Percentiles rank a stretch among this genome's conserved stretches.
Conservation (phyloP, 352 stramenopile genomes). For the Globisporangium solare region DNA sequence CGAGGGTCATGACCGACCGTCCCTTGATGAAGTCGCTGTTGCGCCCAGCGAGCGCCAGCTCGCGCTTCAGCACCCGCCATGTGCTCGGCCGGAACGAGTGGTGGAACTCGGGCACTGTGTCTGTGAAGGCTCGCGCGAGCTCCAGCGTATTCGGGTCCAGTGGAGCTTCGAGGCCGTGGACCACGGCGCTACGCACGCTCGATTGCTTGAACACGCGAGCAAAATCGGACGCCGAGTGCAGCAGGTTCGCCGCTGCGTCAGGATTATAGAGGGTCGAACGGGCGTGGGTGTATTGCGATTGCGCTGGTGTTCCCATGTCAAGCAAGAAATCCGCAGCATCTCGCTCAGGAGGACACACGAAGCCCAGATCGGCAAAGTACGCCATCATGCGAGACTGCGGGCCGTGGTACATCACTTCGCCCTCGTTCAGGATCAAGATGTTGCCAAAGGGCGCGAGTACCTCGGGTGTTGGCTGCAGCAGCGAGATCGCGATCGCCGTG, state of each 20-base stretch:
- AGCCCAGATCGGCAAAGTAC: conserved; percentile 65
- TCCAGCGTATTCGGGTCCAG: too few relatives aligned
- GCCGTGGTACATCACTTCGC: conserved; percentile 36
- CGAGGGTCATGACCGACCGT: conserved; percentile 25
- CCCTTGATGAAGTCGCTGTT: too few relatives aligned
- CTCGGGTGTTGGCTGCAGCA: conserved; percentile 72
- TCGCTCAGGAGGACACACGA: conserved; percentile 22
- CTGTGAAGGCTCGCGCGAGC: too few relatives aligned
- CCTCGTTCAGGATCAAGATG: conserved; percentile 42
- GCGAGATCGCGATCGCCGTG: conserved; percentile 55
- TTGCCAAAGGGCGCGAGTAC: conserved; percentile 50
- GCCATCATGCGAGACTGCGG: conserved; percentile 30
- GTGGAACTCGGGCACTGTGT: too few relatives aligned
- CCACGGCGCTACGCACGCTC: too few relatives aligned
- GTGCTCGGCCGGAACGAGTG: conserved; percentile 34
- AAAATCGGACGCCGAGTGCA: too few relatives aligned
- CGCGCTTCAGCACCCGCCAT: conserved; percentile 32
- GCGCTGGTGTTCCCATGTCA: conserved; percentile 6
- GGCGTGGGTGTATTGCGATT: too few relatives aligned
- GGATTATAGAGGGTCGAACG: too few relatives aligned
- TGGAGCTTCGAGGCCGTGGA: too few relatives aligned
- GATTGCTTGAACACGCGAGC: too few relatives aligned
- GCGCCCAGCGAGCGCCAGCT: too few relatives aligned
- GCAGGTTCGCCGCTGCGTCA: too few relatives aligned
- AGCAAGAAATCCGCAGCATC: conserved; percentile 23